phyloP scores from a whole-genome alignment of 2,329 filamentous ascomycete genomes.

The Trichoderma gracile region DNA sequence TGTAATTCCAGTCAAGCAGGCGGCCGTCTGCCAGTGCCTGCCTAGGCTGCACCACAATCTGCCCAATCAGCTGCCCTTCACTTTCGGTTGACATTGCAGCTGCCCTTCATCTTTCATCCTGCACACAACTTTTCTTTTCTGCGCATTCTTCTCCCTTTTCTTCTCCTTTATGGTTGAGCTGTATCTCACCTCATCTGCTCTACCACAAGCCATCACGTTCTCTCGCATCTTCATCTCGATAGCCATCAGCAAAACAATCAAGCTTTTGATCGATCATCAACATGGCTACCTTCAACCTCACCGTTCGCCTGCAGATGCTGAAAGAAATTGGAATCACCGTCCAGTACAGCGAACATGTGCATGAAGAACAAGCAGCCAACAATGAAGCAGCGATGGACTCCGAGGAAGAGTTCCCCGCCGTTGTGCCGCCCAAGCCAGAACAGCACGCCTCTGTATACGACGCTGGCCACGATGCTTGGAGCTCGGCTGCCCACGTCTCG shows the following conservation, averaged over 20 bases:
- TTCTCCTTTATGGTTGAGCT: neutral
- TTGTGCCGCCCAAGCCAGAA: neutral
- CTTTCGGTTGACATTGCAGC: neutral
- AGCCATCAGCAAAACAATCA: neutral
- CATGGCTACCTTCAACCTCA: slow-evolving; percentile 31
- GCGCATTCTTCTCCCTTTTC: neutral
- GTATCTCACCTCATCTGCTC: too few relatives aligned
- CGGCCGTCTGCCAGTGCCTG: slow-evolving; percentile 6
- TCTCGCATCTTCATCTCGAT: neutral
- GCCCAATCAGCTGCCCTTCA: neutral
- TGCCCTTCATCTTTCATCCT: neutral
- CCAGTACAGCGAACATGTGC: slow-evolving; percentile 8
- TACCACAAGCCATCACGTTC: neutral
- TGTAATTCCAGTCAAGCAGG: neutral
- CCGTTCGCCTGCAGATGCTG: slow-evolving; percentile 31
- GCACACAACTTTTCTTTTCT: neutral
- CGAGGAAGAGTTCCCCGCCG: slow-evolving; percentile 5
- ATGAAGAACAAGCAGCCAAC: neutral
- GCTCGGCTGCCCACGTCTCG: neutral
- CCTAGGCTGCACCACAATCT: neutral
- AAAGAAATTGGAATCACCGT: slow-evolving; percentile 30
- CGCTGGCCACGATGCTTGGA: slow-evolving; percentile 4
- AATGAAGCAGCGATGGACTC: neutral
- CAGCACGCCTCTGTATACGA: neutral
- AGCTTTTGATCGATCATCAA: neutral